Evolutionary conservation across 371 early-diverging fungal species (phyloP).

Genomic region (Rhizopus delemar): DNA sequence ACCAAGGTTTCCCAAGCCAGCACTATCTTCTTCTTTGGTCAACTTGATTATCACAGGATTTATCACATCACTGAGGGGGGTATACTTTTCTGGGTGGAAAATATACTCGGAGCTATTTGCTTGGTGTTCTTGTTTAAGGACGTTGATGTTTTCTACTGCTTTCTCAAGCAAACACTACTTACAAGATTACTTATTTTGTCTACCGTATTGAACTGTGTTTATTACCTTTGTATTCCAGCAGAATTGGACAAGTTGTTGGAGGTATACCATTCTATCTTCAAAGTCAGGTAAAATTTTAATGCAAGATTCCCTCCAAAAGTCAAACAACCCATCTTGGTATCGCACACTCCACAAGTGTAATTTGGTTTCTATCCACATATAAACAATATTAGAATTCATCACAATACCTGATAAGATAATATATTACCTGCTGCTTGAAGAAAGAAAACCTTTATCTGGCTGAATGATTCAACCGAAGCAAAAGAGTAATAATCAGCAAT

Average conservation of each 20-base stretch:
- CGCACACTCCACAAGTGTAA: constrained; percentile 5
- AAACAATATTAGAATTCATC: constrained; percentile 2
- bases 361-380: neutral
- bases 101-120: neutral
- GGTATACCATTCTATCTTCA: constrained; percentile 4
- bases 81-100: constrained; percentile 1
- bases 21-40: constrained; percentile 10
- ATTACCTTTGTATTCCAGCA: constrained; percentile 2
- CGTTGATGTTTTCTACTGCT: neutral
- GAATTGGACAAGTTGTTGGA: neutral
- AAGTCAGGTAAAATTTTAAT: neutral
- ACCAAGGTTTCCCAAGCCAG: constrained; percentile 10
- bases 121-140: constrained; percentile 2
- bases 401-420: neutral
- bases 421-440: constrained; percentile 3
- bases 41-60: constrained; percentile 4
- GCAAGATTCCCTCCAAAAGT: constrained; percentile 11
- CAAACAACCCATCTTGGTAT: constrained; percentile 2
- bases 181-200: neutral
- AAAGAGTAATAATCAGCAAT: constrained; percentile 9
- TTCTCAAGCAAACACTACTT: constrained; percentile 5
- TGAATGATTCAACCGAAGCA: neutral
- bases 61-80: neutral
- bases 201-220: too few species aligned
- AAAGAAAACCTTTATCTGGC: constrained; percentile 9